These are phyloP conservation scores for Phytophthora hibernalis DNA, from an alignment of 352 stramenopile species.

Conservation along the genomic window DNA sequence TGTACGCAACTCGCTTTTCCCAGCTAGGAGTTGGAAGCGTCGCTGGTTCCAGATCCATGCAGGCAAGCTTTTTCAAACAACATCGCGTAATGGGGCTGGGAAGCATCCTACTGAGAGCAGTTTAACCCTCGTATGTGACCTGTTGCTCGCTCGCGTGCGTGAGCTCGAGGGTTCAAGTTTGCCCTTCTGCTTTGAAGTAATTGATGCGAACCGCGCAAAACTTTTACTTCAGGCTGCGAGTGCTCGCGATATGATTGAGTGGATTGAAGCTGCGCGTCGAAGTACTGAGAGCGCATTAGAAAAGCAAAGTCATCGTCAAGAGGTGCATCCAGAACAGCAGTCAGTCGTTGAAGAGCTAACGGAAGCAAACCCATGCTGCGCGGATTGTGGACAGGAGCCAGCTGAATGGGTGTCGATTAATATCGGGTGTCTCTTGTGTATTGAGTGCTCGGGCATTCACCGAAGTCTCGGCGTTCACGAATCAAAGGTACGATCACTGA, in stretches of 20 bases:
- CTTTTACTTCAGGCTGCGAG: slow-evolving; percentile 81
- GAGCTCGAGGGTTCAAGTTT: slow-evolving; percentile 58
- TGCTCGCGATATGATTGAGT: slow-evolving; percentile 76
- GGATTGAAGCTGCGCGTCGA: slow-evolving; percentile 81
- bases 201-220: slow-evolving; percentile 82
- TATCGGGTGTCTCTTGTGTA: slow-evolving; percentile 96
- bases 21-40: slow-evolving; percentile 84
- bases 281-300: slow-evolving; percentile 87
- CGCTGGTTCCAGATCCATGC: slow-evolving; percentile 90
- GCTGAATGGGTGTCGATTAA: slow-evolving; percentile 98
- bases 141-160: slow-evolving; percentile 83
- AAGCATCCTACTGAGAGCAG: slow-evolving; percentile 71
- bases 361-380: slow-evolving; percentile 63
- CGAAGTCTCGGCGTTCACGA: slow-evolving; percentile 96
- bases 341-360: slow-evolving; percentile 69
- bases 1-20: slow-evolving; percentile 86
- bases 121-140: slow-evolving; percentile 77
- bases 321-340: slow-evolving; percentile 85
- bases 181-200: slow-evolving; percentile 85
- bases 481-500: slow-evolving; percentile 95
- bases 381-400: slow-evolving; percentile 77
- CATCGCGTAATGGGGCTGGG: slow-evolving; percentile 39
- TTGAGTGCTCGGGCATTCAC: slow-evolving; percentile 97
- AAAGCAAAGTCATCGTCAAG: slow-evolving; percentile 82
- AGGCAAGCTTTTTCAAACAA: slow-evolving; percentile 85